These are phyloP conservation scores for Phytopythium mirpurense DNA, from an alignment of 352 stramenopile species.

Conservation along the genomic window DNA sequence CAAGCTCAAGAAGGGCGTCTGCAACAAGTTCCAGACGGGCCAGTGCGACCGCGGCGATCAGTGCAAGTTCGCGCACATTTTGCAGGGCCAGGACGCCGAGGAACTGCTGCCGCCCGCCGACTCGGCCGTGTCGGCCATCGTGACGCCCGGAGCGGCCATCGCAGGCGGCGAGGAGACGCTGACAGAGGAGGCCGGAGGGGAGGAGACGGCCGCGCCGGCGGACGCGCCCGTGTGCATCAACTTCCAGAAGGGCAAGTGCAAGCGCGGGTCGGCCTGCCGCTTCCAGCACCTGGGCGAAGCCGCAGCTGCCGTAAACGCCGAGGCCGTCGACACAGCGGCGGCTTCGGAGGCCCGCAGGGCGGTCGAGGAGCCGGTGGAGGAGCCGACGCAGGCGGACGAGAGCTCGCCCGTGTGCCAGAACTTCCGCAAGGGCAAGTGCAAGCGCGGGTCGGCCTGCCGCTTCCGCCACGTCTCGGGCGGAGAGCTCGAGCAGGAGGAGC, in stretches of 20 bases:
- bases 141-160: constrained; percentile 18
- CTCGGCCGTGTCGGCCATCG: constrained; percentile 10
- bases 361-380: constrained; percentile 16
- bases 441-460: constrained; percentile 50
- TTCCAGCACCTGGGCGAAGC: constrained; percentile 45
- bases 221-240: constrained; percentile 67
- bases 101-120: constrained; percentile 36
- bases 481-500: constrained; percentile 12
- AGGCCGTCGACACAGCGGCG: constrained; percentile 8
- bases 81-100: constrained; percentile 50
- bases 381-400: constrained; percentile 33
- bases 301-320: constrained; percentile 2
- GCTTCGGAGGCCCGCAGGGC: constrained; percentile 4
- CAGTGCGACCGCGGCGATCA: constrained; percentile 52
- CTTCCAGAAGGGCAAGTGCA: constrained; percentile 72
- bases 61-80: constrained; percentile 73
- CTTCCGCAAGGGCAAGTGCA: constrained; percentile 67
- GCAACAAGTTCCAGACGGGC: constrained; percentile 64
- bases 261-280: constrained; percentile 47
- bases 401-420: constrained; percentile 55
- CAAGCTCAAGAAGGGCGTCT: constrained; percentile 75
- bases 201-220: constrained; percentile 20
- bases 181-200: neutral
- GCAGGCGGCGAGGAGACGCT: constrained; percentile 11
- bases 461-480: constrained; percentile 40